Evolutionary conservation across 164 flowering plant species (phyloP), one percentile per base, ranked within the genome.

Genomic region (Cinnamomum micranthum): DNA sequence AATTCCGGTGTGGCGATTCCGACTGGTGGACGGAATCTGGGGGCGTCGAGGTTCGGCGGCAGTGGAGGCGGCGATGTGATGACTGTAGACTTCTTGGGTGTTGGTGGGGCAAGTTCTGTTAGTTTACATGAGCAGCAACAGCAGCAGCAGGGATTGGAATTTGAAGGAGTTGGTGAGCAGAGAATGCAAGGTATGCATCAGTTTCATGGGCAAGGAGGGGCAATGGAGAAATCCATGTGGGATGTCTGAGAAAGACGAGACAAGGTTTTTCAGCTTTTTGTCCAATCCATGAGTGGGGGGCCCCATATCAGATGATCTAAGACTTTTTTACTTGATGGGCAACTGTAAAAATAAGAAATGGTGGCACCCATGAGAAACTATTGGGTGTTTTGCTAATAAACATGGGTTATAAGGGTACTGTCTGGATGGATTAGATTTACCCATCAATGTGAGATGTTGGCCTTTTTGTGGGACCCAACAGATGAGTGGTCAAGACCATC

Each of bases 61-160:
- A 69, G 51, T 6, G 77, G 79, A n/a, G 41, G 80, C 35, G 78
- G 77, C 1, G 84, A 85, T 73, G 75, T 65, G 78, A 80, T 75
- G 84, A 87, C 90, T 2, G 72, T 87, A 31, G 90, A 87, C 75
- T 87, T 87, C 80, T 78, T 87, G 81, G 90, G 90, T 55, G 65
- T 87, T 12, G 87, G 83, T 9, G 87, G 84, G 62, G 27, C 77
- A 27, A 74, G 80, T 35, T 33, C 69, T 1, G 74, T 75, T 73
- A 79, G 55, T 27, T 72, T 81, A 0, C 75, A 75, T 50, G 83
- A 79, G 25, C 68, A 82, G 17, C 81, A 87, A 76, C 80, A 84
- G 12, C 74, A 65, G 12, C 74, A 65, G 20, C 81, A 69, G 23
- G 79, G 35, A 41, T 83, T 64, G 67, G 28, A 64, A 2, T 64